phyloP scores from a whole-genome alignment of 805 yeast genomes.

The Saccharomycopsis sp. region DNA sequence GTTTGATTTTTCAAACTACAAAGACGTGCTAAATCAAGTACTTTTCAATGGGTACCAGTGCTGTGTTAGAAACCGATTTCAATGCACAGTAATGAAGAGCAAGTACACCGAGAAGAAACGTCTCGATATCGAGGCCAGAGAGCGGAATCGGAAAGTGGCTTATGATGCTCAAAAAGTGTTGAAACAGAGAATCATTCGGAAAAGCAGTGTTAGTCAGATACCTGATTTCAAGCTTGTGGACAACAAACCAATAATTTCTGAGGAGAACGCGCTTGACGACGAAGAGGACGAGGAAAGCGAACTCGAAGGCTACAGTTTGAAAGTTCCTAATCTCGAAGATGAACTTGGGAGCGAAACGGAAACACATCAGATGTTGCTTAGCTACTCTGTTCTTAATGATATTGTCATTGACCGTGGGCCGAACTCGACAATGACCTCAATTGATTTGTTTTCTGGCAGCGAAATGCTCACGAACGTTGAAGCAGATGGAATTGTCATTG shows the following conservation, averaged over 20 bases:
- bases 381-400: slow-evolving; percentile 40
- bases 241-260: too few relatives aligned
- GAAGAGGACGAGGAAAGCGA: neutral
- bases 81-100: slow-evolving; percentile 36
- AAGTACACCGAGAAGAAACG: too few relatives aligned
- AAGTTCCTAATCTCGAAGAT: slow-evolving; percentile 18
- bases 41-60: slow-evolving; percentile 37
- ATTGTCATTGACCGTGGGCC: slow-evolving; percentile 46
- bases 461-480: slow-evolving; percentile 50
- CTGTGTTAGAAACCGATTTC: slow-evolving; percentile 41
- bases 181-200: neutral
- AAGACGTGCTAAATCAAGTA: slow-evolving; percentile 6
- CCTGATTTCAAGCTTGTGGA: too few relatives aligned
- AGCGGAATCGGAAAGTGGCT: neutral
- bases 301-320: neutral
- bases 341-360: slow-evolving; percentile 23
- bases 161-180: slow-evolving; percentile 2
- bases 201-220: too few relatives aligned
- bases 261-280: neutral
- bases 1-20: slow-evolving; percentile 51
- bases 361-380: slow-evolving; percentile 27
- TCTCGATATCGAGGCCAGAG: too few relatives aligned
- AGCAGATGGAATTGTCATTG: slow-evolving; percentile 56
- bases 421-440: slow-evolving; percentile 40
- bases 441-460: slow-evolving; percentile 41